These are phyloP conservation scores for Limonium bicolor DNA, from an alignment of 148 eudicot genomes.

Conservation along the genomic window DNA sequence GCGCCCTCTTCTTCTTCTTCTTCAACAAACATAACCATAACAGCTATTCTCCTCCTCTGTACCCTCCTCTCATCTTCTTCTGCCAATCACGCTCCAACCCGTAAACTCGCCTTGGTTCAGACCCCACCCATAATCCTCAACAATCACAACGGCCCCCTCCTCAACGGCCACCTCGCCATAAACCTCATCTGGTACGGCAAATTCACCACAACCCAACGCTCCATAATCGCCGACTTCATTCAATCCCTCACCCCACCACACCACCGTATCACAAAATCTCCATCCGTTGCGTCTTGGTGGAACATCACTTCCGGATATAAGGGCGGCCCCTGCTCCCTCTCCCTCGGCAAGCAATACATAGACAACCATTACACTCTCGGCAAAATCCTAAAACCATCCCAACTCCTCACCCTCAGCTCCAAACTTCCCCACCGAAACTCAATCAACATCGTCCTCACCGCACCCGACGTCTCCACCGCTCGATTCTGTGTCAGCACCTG, in stretches of 20 bases:
- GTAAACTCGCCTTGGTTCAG: slow-evolving; percentile 16
- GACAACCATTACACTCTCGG: slow-evolving; percentile 25
- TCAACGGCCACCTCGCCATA: slow-evolving; percentile 25
- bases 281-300: slow-evolving; percentile 36
- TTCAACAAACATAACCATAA: too few relatives aligned
- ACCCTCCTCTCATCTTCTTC: too few relatives aligned
- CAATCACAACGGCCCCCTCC: slow-evolving; percentile 31
- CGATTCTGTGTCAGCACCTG: slow-evolving; percentile 33
- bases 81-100: too few relatives aligned
- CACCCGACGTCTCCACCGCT: slow-evolving; percentile 21
- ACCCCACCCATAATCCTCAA: slow-evolving; percentile 18
- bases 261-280: not conserved
- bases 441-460: slow-evolving; percentile 33
- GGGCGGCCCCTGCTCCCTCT: slow-evolving; percentile 8
- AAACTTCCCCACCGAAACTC: slow-evolving; percentile 5
- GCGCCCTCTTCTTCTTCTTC: too few relatives aligned
- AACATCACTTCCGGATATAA: slow-evolving; percentile 21
- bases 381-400: slow-evolving; percentile 14
- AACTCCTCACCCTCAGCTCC: slow-evolving; percentile 10
- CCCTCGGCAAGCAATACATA: slow-evolving; percentile 20
- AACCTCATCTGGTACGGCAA: slow-evolving; percentile 45
- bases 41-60: too few relatives aligned
- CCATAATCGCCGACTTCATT: slow-evolving; percentile 21
- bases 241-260: slow-evolving; percentile 13
- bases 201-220: slow-evolving; percentile 26